Conservation (phyloP, 108 stramenopile species). For the Parmales sp. region DNA sequence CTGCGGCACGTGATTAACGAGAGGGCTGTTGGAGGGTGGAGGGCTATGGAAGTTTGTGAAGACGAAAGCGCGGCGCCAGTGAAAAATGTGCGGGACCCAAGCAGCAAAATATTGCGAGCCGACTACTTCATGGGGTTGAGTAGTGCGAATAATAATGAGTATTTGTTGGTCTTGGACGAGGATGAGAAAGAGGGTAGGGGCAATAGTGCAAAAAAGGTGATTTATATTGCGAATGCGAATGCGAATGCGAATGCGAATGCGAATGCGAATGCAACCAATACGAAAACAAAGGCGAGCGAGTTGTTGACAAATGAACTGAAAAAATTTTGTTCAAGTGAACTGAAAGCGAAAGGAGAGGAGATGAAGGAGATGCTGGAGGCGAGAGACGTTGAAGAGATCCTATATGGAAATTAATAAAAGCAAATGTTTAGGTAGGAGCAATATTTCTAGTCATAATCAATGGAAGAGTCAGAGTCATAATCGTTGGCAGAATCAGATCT, state of each 20-base stretch:
- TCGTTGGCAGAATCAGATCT: too few relatives aligned
- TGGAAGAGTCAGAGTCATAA: too few relatives aligned
- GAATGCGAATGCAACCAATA: not conserved
- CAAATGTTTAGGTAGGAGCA: too few relatives aligned
- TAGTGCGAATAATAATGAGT: not conserved
- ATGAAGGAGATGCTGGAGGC: not conserved
- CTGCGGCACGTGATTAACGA: not conserved
- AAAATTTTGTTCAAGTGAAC: not conserved
- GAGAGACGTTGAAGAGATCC: not conserved
- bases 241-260: not conserved
- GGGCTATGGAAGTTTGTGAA: not conserved
- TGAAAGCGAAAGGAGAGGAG: not conserved
- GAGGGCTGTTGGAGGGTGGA: not conserved
- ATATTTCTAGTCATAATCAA: too few relatives aligned
- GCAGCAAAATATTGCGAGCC: too few relatives aligned
- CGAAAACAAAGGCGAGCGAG: not conserved
- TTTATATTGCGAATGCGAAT: not conserved
- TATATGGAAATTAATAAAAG: too few relatives aligned
- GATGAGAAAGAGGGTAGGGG: not conserved
- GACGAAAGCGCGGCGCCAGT: too few relatives aligned
- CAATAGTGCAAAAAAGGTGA: not conserved
- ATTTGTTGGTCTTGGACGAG: not conserved
- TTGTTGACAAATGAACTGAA: not conserved
- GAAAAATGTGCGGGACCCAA: too few relatives aligned
- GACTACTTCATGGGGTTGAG: not conserved